Evolutionary conservation across 208 protist species (phyloP), one percentile per base, ranked within the genome.

Genomic region (Leishmania aethiopica): DNA sequence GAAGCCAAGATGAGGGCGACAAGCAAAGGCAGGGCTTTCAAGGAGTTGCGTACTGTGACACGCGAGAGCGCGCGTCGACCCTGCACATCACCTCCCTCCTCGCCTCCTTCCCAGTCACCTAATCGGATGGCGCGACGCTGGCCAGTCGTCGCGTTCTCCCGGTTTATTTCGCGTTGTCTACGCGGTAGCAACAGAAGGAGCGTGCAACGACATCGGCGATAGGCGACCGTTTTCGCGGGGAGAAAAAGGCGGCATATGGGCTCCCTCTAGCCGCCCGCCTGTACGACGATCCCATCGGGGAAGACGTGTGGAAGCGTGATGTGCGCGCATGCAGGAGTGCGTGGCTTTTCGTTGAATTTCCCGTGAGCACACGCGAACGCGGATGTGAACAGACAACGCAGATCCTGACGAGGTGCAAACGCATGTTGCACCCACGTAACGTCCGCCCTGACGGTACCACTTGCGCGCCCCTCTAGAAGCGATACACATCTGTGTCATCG

Each of bases 401-500:
- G 17, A 7, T 7, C 25, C 37, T n/a, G 40, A 4, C 7, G 35
- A 28, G 40, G 47, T 8, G 5, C 17, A 35, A 7, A 77, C 42
- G 40, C 2, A 62, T 42, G 28, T 2, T 17, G 40, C 17, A 40
- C 35, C 55, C 28, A 35, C 51, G 47, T 77, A 28, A 7, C 74
- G 19, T 75, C n/a, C 4, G 71, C 47, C 7, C n/a, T 67, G 13
- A 3, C 22, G 45, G 3, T 45, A 74, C 11, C 70, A 53, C 47
- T 22, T 19, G 10, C 55, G 25, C 10, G 62, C 45, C 70, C 13
- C 42, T 37, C 25, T 90, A 98, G 77, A 98, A 98, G 45, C 94
- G 91, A 79, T 96, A 98, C 17, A 98, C 86, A 51, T 97, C 90
- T 60, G 91, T 85, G 78, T 98, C 93, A 32, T 84, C 79, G 78